Evolutionary conservation across 805 yeast species (phyloP).

Genomic region (Ogataea chonburiensis): DNA sequence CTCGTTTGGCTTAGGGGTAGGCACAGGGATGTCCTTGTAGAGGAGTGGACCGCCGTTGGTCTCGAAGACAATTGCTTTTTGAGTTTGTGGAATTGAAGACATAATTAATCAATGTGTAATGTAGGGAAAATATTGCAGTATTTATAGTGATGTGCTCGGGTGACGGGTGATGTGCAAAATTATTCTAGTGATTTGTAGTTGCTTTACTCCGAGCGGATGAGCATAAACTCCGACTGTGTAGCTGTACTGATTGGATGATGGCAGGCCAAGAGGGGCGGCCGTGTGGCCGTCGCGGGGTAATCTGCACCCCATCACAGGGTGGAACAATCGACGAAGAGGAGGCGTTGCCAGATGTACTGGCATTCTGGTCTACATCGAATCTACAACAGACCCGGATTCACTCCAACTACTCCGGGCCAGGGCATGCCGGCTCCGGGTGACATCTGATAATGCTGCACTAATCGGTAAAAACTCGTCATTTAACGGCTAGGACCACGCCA

Average conservation of each 20-base stretch:
- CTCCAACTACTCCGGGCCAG: slow-evolving; percentile 1
- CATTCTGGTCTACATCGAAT: too few relatives aligned
- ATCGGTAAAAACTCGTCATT: not conserved
- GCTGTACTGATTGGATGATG: slow-evolving; percentile 5
- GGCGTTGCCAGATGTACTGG: too few relatives aligned
- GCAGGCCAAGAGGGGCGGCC: slow-evolving; percentile 7
- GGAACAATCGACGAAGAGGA: not conserved
- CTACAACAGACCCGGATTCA: too few relatives aligned
- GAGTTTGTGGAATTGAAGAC: slow-evolving; percentile 56
- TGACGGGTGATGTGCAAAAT: slow-evolving; percentile 1
- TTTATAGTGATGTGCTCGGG: slow-evolving; percentile 6
- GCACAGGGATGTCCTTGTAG: slow-evolving; percentile 77
- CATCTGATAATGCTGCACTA: not conserved
- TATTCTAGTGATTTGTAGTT: slow-evolving; percentile 4
- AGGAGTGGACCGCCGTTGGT: slow-evolving; percentile 60
- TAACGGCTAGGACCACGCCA: slow-evolving; percentile 4
- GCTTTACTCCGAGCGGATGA: slow-evolving; percentile 11
- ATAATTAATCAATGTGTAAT: slow-evolving; percentile 4
- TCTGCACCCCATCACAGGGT: slow-evolving; percentile 11
- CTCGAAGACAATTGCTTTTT: slow-evolving; percentile 71
- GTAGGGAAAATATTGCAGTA: slow-evolving; percentile 4
- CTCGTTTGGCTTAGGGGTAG: slow-evolving; percentile 74
- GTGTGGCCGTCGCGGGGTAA: slow-evolving; percentile 12
- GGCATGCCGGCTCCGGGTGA: not conserved
- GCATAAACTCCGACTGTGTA: slow-evolving; percentile 5